Evolutionary conservation across 164 flowering plant species (phyloP), one percentile per base, ranked within the genome.

Genomic region (Houttuynia cordata): DNA sequence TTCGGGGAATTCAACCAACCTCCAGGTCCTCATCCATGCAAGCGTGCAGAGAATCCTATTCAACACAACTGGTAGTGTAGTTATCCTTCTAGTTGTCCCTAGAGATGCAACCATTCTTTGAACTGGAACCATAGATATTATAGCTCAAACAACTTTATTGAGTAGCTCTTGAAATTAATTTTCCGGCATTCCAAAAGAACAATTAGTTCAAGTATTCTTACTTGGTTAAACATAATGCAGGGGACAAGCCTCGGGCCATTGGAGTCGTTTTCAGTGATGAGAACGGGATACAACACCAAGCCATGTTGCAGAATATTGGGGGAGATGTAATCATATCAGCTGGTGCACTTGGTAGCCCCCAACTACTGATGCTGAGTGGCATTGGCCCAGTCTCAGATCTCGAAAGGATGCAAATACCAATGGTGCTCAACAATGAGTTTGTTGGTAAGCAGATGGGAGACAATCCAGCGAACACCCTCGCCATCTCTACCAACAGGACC

Each of bases 261-360:
- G 97, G 97, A 65, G 95, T 88, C 1, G 22, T 80, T 24, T 93
- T 93, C 83, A 81, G 81, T 58, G 99, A 93, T 57, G 92, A 90
- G 61, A 75, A 78, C 17, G 99, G 95, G 14, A 70, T 70, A 6
- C 42, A 63, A 25, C 96, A 90, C 65, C 65, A 67, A 56, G 96
- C 83, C 21, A 57, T 61, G 52, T 77, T 86, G 1, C 20, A 71
- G 8, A 71, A 68, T 25, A 45, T 9, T 0, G 49, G 67, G 24
- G 83, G 94, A 60, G 97, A 93, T 66, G 70, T 93, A 18, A 81
- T 93, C 20, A 21, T 87, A 57, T 80, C 97, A 0, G 45, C 79
- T 13, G 97, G 98, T 22, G 97, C 98, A 4, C 78, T 93, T 21
- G 98, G 94, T 25, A 86, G 84, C 34, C 98, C 98, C 21, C 96